Evolutionary conservation across 768 basidiomycete species (phyloP).

Genomic region (Termitomyces sp.): DNA sequence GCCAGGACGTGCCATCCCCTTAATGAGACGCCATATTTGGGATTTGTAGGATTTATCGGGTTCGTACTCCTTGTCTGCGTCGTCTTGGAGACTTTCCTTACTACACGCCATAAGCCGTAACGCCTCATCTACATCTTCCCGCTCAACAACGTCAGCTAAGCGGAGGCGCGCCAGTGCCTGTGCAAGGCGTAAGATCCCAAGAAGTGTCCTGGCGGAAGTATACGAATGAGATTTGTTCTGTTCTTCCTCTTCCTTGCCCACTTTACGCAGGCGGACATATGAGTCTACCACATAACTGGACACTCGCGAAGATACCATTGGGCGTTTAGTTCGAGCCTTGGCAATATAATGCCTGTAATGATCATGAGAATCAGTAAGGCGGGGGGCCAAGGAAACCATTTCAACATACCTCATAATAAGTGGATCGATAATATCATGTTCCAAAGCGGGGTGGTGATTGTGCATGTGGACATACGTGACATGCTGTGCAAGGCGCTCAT

Average conservation of each 20-base stretch:
- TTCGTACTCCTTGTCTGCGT: slow-evolving; percentile 65
- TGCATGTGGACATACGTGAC: slow-evolving; percentile 99
- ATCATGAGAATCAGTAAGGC: neutral
- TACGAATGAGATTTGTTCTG: slow-evolving; percentile 89
- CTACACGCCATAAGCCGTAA: slow-evolving; percentile 95
- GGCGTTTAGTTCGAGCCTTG: slow-evolving; percentile 80
- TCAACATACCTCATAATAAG: slow-evolving; percentile 74
- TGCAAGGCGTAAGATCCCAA: slow-evolving; percentile 90
- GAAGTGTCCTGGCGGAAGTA: slow-evolving; percentile 92
- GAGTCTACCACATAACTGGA: slow-evolving; percentile 93
- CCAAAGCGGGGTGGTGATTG: slow-evolving; percentile 82
- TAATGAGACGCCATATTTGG: slow-evolving; percentile 89
- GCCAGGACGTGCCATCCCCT: slow-evolving; percentile 63
- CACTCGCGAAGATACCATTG: slow-evolving; percentile 84
- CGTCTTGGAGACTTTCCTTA: slow-evolving; percentile 87
- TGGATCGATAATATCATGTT: slow-evolving; percentile 82
- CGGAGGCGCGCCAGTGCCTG: slow-evolving; percentile 94
- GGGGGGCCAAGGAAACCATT: slow-evolving; percentile 4
- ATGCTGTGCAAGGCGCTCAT: slow-evolving; percentile 94
- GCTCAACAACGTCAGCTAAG: slow-evolving; percentile 75
- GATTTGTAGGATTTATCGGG: slow-evolving; percentile 76
- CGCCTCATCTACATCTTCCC: slow-evolving; percentile 93
- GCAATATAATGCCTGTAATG: slow-evolving; percentile 87
- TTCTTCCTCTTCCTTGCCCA: slow-evolving; percentile 86
- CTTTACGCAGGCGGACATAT: slow-evolving; percentile 92